Evolutionary conservation across 1,284 basidiomycete species (phyloP), one percentile per base, ranked within the genome.

Genomic region (Trichosporon inkin): DNA sequence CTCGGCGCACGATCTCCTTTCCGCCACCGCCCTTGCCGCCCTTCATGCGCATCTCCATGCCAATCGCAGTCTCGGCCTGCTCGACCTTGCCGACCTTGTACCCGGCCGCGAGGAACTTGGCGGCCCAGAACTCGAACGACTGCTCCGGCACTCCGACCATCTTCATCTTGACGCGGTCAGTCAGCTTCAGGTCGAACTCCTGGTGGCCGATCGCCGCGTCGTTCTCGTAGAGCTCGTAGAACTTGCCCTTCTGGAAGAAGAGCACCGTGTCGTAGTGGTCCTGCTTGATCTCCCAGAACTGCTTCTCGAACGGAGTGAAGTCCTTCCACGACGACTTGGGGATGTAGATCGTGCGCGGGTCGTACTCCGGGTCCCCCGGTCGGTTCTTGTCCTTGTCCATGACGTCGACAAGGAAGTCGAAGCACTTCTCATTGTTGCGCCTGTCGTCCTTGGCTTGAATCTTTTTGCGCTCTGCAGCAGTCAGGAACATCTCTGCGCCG

Each of bases 221-320:
- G 63, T 95, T 89, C 78, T 97, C 93, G 70, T 97, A 97, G n/a
- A 96, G 79, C 84, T 94, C 80, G 56, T 78, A 69, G 61, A 80
- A 71, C 60, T 70, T 72, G 57, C 70, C 67, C 67, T 91, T 97
- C 77, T 99, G 95, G 80, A 99, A 99, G 82, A 99, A 99, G 41
- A 99, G 79, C 17, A 98, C 88, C 6, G 91, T 94, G 78, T 95
- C 92, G 72, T 85, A 93, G 71, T 95, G 92, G 69, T 92, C 88
- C 78, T 93, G 90, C 75, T 97, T 97, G 80, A 97, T 97, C 82
- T 92, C 89, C 93, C 93, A 96, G 75, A 96, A 96, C 85, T 92
- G 68, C 51, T 64, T 67, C 80, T 99, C 95, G 71, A 99, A 99
- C 0, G 94, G 93, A 0, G 93, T 94, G 71, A 99, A 96, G 1